These are phyloP conservation scores for Cenchrus fungigraminus DNA, from an alignment of 176 grass and related monocot species.

Conservation along the genomic window DNA sequence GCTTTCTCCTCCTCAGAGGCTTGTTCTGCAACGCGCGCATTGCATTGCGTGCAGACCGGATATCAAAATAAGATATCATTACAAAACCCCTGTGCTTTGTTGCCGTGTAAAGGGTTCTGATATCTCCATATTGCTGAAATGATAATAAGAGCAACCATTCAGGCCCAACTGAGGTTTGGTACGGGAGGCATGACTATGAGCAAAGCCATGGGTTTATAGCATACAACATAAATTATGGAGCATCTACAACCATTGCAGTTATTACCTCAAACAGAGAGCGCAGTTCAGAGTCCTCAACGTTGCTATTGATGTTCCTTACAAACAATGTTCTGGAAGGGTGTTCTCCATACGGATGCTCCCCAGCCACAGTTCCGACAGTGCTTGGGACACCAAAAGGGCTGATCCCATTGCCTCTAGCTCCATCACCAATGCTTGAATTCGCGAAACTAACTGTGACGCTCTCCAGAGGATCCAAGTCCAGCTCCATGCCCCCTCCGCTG, in stretches of 20 bases:
- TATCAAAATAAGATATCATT: slow-evolving; percentile 98
- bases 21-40: slow-evolving; percentile 90
- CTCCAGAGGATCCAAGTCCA: slow-evolving; percentile 75
- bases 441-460: slow-evolving; percentile 63
- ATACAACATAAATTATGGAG: slow-evolving; percentile 18
- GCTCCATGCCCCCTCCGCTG: slow-evolving; percentile 83
- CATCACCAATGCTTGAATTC: slow-evolving; percentile 64
- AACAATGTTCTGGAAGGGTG: slow-evolving; percentile 98
- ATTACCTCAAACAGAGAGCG: slow-evolving; percentile 93
- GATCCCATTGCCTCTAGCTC: slow-evolving; percentile 59
- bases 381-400: slow-evolving; percentile 65
- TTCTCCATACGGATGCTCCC: slow-evolving; percentile 91
- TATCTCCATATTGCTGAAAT: slow-evolving; percentile 91
- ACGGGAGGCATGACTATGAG: background rate
- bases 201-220: background rate
- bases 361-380: slow-evolving; percentile 66
- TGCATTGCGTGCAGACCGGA: slow-evolving; percentile 71
- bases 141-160: slow-evolving; percentile 15
- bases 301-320: slow-evolving; percentile 98
- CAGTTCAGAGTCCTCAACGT: slow-evolving; percentile 89
- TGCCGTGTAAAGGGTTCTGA: slow-evolving; percentile 83
- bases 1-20: slow-evolving; percentile 82
- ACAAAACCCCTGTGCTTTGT: slow-evolving; percentile 95
- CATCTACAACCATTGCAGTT: slow-evolving; percentile 24
- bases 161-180: slow-evolving; percentile 24